Conservation (phyloP, 2,329 filamentous ascomycete species). For the Blastomyces percursus region DNA sequence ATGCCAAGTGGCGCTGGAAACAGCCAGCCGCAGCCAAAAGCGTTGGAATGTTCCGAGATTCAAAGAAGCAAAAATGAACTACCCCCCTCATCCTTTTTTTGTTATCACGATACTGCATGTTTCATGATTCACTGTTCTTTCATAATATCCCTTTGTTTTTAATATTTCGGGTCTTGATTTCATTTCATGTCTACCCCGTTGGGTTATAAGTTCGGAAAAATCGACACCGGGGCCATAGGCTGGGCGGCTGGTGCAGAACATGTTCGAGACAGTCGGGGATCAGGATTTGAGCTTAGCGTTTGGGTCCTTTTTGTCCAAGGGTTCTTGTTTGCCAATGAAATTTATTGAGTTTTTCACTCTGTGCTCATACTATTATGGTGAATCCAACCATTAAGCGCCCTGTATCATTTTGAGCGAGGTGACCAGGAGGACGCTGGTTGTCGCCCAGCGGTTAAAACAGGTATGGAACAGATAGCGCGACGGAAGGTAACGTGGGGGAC, state of each 20-base stretch:
- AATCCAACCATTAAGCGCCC: constrained; percentile 8
- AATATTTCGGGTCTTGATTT: constrained; percentile 7
- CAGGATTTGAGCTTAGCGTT: constrained; percentile 15
- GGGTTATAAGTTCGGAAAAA: constrained; percentile 4
- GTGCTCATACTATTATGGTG: constrained; percentile 3
- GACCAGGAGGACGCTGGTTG: background rate
- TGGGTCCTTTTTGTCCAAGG: constrained; percentile 14
- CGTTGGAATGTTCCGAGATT: background rate
- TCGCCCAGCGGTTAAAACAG: background rate
- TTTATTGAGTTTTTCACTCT: constrained; percentile 6
- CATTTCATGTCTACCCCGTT: constrained; percentile 2
- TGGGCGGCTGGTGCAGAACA: constrained; percentile 7
- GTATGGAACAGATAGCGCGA: constrained; percentile 1
- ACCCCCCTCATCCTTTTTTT: background rate
- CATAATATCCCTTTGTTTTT: constrained; percentile 15
- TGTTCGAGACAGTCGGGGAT: constrained; percentile 8
- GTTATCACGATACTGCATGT: background rate
- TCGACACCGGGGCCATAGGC: background rate
- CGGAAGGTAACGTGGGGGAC: background rate
- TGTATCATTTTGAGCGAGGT: background rate
- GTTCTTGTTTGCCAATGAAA: constrained; percentile 13
- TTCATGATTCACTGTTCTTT: constrained; percentile 6
- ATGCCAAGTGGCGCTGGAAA: constrained; percentile 8
- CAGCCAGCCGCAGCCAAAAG: background rate
- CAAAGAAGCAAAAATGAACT: background rate